phyloP scores from a whole-genome alignment of 176 grass and related monocot species.

The Musa troglodytarum region DNA sequence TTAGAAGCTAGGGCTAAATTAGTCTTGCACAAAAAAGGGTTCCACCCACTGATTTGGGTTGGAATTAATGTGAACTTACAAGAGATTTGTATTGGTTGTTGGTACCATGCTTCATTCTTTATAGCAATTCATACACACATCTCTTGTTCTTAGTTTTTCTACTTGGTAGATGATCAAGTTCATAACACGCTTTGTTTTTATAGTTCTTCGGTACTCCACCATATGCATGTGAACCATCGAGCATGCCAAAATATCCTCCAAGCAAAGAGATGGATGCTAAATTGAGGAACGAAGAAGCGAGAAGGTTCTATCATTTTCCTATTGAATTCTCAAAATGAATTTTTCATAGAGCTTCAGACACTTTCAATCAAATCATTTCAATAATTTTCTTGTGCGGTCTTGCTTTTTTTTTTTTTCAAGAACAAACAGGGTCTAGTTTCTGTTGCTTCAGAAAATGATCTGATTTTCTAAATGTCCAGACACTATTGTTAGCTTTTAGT shows the following conservation, averaged over 20 bases:
- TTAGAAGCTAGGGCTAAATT: too few species aligned
- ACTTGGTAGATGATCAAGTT: not conserved
- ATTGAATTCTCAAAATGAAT: not conserved
- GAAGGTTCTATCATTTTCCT: not conserved
- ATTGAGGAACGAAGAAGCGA: conserved; percentile 11
- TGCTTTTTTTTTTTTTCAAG: too few species aligned
- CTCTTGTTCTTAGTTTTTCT: not conserved
- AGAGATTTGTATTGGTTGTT: too few species aligned
- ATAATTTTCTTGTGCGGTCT: too few species aligned
- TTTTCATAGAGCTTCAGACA: not conserved
- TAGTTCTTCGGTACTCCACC: conserved; percentile 9
- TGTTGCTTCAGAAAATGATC: not conserved
- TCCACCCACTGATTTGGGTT: too few species aligned
- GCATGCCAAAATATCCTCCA: conserved; percentile 18
- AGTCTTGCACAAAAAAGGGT: too few species aligned
- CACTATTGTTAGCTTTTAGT: too few species aligned
- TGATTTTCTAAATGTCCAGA: too few species aligned
- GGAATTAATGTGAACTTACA: too few species aligned
- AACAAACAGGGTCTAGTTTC: too few species aligned
- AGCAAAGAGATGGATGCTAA: conserved; percentile 21
- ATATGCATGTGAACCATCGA: conserved; percentile 12
- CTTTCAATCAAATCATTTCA: not conserved
- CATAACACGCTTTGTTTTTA: not conserved
- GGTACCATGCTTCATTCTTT: too few species aligned
- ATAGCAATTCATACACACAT: too few species aligned